Percentiles rank a stretch among this genome's conserved stretches.
Evolutionary conservation across 2,329 filamentous ascomycete genomes (phyloP).

Genomic region (Cytospora piceicola): DNA sequence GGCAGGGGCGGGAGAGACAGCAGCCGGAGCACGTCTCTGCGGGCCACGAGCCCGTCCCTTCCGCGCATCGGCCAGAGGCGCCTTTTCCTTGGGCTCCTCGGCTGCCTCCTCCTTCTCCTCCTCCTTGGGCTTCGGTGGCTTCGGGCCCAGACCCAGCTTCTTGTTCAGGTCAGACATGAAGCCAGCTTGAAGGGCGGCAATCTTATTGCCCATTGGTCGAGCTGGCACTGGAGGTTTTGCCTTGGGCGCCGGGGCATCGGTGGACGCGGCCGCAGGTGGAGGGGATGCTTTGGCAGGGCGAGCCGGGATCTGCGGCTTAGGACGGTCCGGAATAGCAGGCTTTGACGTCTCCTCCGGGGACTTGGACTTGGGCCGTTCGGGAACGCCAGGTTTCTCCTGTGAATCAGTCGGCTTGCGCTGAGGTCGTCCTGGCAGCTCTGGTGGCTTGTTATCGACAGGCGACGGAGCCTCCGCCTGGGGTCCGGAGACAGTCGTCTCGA

Average conservation of each 20-base stretch:
- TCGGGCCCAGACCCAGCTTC: conserved; percentile 83
- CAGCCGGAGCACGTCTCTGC: conserved; percentile 54
- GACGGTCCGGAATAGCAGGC: conserved; percentile 54
- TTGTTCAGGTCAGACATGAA: conserved; percentile 95
- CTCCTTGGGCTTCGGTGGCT: conserved; percentile 66
- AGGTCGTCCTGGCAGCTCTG: conserved; percentile 63
- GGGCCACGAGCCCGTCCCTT: conserved; percentile 91
- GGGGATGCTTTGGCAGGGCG: conserved; percentile 62
- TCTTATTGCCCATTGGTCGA: conserved; percentile 80
- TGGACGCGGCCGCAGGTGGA: conserved; percentile 42
- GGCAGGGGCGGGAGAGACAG: conserved; percentile 40
- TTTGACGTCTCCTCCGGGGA: conserved; percentile 38
- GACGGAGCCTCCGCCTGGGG: conserved; percentile 54
- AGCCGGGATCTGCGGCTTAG: conserved; percentile 64
- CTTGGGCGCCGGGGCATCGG: conserved; percentile 58
- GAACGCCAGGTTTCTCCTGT: conserved; percentile 48
- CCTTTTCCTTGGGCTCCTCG: conserved; percentile 68
- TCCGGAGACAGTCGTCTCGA: conserved; percentile 73
- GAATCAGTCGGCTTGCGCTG: conserved; percentile 45
- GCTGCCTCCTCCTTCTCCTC: conserved; percentile 63
- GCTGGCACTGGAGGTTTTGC: conserved; percentile 83
- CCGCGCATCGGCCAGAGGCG: conserved; percentile 82
- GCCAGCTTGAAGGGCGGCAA: conserved; percentile 85
- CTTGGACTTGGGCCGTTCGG: conserved; percentile 59
- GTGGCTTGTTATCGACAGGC: conserved; percentile 54